Evolutionary conservation across 169 alveolate species (phyloP).

Genomic region (Nephromyces sp.): DNA sequence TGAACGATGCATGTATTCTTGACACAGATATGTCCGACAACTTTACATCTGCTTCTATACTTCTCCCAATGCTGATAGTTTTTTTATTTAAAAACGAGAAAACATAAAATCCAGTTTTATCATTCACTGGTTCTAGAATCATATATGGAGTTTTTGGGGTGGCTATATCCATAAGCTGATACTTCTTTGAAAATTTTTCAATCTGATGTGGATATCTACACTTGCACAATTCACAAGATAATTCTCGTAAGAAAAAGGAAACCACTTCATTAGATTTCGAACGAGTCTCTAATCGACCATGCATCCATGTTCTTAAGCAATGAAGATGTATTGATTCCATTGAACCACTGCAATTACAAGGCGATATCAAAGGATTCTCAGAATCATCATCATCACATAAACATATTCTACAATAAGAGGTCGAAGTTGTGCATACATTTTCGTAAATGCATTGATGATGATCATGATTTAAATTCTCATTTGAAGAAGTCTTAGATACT

Average conservation of each 20-base stretch:
- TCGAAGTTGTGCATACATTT: not conserved
- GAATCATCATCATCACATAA: not conserved
- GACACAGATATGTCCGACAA: conserved; percentile 88
- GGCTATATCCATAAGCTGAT: conserved; percentile 68
- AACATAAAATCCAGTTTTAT: conserved; percentile 56
- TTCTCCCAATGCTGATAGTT: conserved; percentile 75
- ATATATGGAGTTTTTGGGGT: conserved; percentile 69
- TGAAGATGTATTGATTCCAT: conserved; percentile 83
- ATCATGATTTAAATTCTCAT: not conserved
- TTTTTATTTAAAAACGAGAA: conserved; percentile 51
- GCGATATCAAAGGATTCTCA: conserved; percentile 80
- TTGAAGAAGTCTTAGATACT: no score
- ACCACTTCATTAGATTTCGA: not conserved
- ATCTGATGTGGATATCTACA: conserved; percentile 67
- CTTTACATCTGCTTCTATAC: conserved; percentile 81
- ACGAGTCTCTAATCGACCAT: conserved; percentile 58
- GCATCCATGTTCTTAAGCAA: conserved; percentile 85
- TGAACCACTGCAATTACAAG: conserved; percentile 81
- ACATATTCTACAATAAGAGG: not conserved
- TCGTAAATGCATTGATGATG: not conserved
- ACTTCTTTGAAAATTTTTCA: conserved; percentile 37
- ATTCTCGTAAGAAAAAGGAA: not conserved
- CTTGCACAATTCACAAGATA: conserved; percentile 80
- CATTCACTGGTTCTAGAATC: conserved; percentile 51
- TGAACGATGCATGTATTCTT: conserved; percentile 78